Base-by-base conservation (phyloP, 2,329 filamentous ascomycete species). In the Cercospora brassicicola region DNA sequence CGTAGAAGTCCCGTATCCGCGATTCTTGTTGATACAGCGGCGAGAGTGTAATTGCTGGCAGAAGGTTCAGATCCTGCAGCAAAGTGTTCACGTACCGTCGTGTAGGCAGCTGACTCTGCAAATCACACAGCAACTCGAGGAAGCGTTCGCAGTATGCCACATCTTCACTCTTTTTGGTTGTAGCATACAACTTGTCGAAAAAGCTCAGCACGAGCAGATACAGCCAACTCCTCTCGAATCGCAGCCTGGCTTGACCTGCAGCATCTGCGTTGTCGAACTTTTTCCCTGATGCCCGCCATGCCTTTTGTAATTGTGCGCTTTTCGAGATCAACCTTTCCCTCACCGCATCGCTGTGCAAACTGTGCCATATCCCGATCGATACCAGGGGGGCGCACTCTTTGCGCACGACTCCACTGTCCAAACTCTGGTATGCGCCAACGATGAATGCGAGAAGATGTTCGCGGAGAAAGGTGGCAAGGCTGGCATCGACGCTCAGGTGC, bases 311-410 rank as follows among this genome's bases (percentile, higher is more conserved):
- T 71, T 92, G 89, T n/a, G 88, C 81, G 57, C 87, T 87, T 73
- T 91, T 89, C 53, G 92, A 89, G 31, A 99, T 85, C 65, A 89
- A 87, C 36, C 83, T 83, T 64, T 96, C 92, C 72, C 93, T 88
- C 70, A 89, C 87, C 67, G 86, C 85, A 36, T 96, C 93, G 66
- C 87, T 91, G 31, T 92, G 91, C 42, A 99, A 82, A 77, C 97
- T 96, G 76, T 98, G 92, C 95, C 95, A 99, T 74, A 95, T 93
- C 0, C 92, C 90, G 74, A 99, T 97, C 11, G 93, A 95, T 20
- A 99, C 94, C 62, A 99, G 83, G 1, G 96, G 93, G 6, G 94
- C 95, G 80, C 95, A 98, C 83, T 99, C 95, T 79, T 97, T 98
- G 70, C 95, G 90, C 60, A 99, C 91, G 65, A 96, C 87, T 42